phyloP scores from a whole-genome alignment of 2,329 filamentous ascomycete species.

The Huntiella bhutanensis region DNA sequence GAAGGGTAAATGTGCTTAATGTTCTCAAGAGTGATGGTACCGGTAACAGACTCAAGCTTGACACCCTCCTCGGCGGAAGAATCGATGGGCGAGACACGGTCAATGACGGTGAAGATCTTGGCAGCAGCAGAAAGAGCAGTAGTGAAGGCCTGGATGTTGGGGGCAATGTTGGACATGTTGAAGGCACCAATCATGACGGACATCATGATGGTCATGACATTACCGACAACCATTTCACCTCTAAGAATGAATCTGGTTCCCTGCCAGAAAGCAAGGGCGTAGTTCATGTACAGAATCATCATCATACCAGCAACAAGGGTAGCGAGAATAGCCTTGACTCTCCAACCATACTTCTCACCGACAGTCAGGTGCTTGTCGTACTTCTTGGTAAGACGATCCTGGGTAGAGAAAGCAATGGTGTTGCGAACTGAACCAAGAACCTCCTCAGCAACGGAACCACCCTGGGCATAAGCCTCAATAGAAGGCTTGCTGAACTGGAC shows the following conservation, averaged over 20 bases:
- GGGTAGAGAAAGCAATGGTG: conserved; percentile 79
- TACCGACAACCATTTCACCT: conserved; percentile 44
- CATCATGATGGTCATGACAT: conserved; percentile 72
- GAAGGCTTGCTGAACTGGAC: conserved; percentile 65
- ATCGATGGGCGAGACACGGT: conserved; percentile 69
- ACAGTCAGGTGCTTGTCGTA: conserved; percentile 59
- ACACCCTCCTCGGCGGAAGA: conserved; percentile 50
- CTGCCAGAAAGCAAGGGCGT: conserved; percentile 77
- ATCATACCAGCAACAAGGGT: conserved; percentile 75
- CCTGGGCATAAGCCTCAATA: conserved; percentile 60
- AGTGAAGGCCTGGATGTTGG: conserved; percentile 72
- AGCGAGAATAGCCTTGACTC: conserved; percentile 52
- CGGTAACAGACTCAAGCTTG: conserved; percentile 53
- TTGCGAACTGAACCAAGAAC: conserved; percentile 88
- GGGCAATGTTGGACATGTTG: conserved; percentile 69
- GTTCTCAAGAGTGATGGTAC: conserved; percentile 60
- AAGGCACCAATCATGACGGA: conserved; percentile 87
- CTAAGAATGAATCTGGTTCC: conserved; percentile 56
- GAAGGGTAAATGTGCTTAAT: conserved; percentile 92
- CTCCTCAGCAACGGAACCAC: conserved; percentile 81
- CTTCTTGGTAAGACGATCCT: conserved; percentile 72
- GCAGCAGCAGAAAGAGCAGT: conserved; percentile 64
- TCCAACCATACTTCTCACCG: conserved; percentile 60
- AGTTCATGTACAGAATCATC: conserved; percentile 68
- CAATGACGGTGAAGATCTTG: conserved; percentile 90